Evolutionary conservation across 1,284 basidiomycete species (phyloP).

Genomic region (Phaffia rhodozyma): DNA sequence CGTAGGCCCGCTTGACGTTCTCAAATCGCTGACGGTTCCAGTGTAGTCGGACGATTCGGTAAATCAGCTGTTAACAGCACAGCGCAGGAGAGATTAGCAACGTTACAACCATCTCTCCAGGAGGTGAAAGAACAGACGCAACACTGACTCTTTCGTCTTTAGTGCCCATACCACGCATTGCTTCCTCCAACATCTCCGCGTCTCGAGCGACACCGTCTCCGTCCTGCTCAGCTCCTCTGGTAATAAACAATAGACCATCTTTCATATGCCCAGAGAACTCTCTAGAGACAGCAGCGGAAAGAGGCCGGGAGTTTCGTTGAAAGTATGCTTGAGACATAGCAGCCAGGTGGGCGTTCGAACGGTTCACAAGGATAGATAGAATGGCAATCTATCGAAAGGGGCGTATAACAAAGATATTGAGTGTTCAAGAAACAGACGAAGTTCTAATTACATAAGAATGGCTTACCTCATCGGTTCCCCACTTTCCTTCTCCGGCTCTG

Average conservation of each 20-base stretch:
- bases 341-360: slow-evolving; percentile 32
- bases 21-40: slow-evolving; percentile 35
- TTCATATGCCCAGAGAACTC: slow-evolving; percentile 38
- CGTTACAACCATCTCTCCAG: not conserved
- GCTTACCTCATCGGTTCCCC: slow-evolving; percentile 31
- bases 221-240: slow-evolving; percentile 29
- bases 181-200: slow-evolving; percentile 29
- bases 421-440: not conserved
- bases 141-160: not conserved
- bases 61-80: slow-evolving; percentile 28
- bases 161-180: slow-evolving; percentile 32
- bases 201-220: slow-evolving; percentile 33
- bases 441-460: not conserved
- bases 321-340: slow-evolving; percentile 33
- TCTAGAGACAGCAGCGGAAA: slow-evolving; percentile 30
- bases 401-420: not conserved
- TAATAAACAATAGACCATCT: slow-evolving; percentile 31
- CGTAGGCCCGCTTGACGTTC: slow-evolving; percentile 34
- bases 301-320: slow-evolving; percentile 25
- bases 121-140: not conserved
- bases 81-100: not conserved
- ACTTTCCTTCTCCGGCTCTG: slow-evolving; percentile 32
- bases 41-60: slow-evolving; percentile 32
- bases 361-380: slow-evolving; percentile 33
- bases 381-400: slow-evolving; percentile 32